These are phyloP conservation scores for Rugonectria rugulosa DNA, from an alignment of 2,329 filamentous ascomycete genomes.

Conservation along the genomic window DNA sequence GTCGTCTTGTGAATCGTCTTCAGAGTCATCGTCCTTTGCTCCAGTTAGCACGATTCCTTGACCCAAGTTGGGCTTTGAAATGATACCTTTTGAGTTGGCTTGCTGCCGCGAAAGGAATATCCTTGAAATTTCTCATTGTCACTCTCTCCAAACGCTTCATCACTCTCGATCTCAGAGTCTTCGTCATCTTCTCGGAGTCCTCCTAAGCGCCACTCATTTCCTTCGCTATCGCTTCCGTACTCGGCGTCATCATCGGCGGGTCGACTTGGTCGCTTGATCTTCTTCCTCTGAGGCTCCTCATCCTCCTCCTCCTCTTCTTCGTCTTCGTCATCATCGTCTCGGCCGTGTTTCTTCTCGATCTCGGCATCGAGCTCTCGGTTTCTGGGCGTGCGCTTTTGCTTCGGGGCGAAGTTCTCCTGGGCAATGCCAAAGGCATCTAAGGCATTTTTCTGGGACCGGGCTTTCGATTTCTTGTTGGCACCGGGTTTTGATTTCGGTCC, in stretches of 20 bases:
- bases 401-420: constrained; percentile 58
- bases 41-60: constrained; percentile 12
- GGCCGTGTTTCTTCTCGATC: constrained; percentile 52
- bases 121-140: constrained; percentile 87
- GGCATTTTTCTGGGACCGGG: constrained; percentile 57
- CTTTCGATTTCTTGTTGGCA: constrained; percentile 54
- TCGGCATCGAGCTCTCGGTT: constrained; percentile 61
- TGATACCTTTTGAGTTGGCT: constrained; percentile 44
- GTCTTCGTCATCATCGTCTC: constrained; percentile 54
- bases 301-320: constrained; percentile 62
- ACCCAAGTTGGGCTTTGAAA: background rate
- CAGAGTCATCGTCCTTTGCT: constrained; percentile 63
- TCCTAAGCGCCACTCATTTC: constrained; percentile 85
- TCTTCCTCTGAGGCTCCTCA: constrained; percentile 55
- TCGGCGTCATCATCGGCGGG: constrained; percentile 65
- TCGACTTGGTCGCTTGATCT: constrained; percentile 50
- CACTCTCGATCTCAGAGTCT: constrained; percentile 70
- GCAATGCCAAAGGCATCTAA: constrained; percentile 67
- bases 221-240: constrained; percentile 83
- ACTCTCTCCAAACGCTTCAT: constrained; percentile 87
- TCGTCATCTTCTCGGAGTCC: constrained; percentile 62
- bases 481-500: constrained; percentile 43
- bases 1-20: constrained; percentile 59
- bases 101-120: constrained; percentile 65
- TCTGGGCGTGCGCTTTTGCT: constrained; percentile 56